A percentile compares a stretch with the other conserved stretches of the same genome.
These are phyloP conservation scores for Kuraishia hungarica DNA, from an alignment of 805 yeast species.

Conservation along the genomic window DNA sequence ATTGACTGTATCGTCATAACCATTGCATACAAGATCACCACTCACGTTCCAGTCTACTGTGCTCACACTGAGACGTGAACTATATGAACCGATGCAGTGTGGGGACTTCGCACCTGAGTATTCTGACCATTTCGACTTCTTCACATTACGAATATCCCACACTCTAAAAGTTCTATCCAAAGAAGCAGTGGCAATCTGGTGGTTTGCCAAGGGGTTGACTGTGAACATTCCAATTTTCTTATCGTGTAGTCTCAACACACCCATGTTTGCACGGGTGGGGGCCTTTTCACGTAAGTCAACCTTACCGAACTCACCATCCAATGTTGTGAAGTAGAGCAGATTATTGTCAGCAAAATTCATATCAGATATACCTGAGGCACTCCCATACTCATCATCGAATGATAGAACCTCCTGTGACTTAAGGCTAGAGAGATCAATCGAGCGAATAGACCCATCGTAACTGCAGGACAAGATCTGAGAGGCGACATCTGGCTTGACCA, in stretches of 20 bases:
- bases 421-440: slow-evolving; percentile 55
- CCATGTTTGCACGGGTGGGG: slow-evolving; percentile 7
- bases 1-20: slow-evolving; percentile 81
- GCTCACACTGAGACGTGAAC: slow-evolving; percentile 74
- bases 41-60: slow-evolving; percentile 75
- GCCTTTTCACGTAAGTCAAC: slow-evolving; percentile 52
- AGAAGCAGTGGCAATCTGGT: slow-evolving; percentile 80
- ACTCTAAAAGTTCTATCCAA: slow-evolving; percentile 76
- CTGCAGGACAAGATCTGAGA: slow-evolving; percentile 60
- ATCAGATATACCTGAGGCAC: slow-evolving; percentile 67
- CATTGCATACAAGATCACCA: slow-evolving; percentile 76
- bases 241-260: slow-evolving; percentile 61
- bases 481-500: slow-evolving; percentile 39
- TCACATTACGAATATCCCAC: slow-evolving; percentile 72
- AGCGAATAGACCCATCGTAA: slow-evolving; percentile 82
- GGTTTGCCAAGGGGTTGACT: slow-evolving; percentile 57
- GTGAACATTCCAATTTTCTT: slow-evolving; percentile 90
- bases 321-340: slow-evolving; percentile 62
- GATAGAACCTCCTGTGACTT: slow-evolving; percentile 56
- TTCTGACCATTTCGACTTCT: slow-evolving; percentile 48
- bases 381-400: slow-evolving; percentile 42
- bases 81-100: slow-evolving; percentile 48
- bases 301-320: slow-evolving; percentile 72
- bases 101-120: slow-evolving; percentile 39
- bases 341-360: slow-evolving; percentile 50